Base-by-base conservation (phyloP, 2,329 filamentous ascomycete species). In the Macrophomina pseudophaseolina region DNA sequence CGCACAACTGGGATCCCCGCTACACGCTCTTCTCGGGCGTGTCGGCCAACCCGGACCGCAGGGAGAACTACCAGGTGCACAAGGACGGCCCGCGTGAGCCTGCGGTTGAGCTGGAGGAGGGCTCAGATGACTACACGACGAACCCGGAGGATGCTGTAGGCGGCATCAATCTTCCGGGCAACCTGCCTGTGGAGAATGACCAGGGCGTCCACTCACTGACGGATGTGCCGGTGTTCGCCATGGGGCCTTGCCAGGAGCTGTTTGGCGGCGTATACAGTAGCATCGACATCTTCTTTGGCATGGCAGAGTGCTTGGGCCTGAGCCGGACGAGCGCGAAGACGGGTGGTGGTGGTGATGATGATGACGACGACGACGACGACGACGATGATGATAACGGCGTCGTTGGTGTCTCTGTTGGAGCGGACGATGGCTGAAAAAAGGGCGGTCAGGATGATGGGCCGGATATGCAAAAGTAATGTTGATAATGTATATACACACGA, bases 1-100 rank as follows among this genome's bases (percentile, higher is more conserved):
- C 92, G 23, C 83, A 86, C 69, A 93, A 92, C 82, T 95, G 92
- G 92, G 90, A 92, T 75, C 92, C 92, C 14, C 87, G 92, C 38
- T 95, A 94, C 80, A 90, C 91, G 67, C 87, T 96, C 60, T 91
- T 91, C 66, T 85, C 88, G 48, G 92, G 92, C 62, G 78, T 92
- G 40, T 87, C 84, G 58, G 91, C 91, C 38, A 85, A 86, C 74
- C 92, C 92, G 0, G 92, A 96, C 76, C 87, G 85, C 72, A 85
- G 91, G 28, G 92, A 96, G 82, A 86, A 91, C 80, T 96, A 89
- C 83, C 84, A 84, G 70, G 88, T 94, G 14, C 88, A 88, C 80
- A 87, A 87, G 77, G 80, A 83, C 18, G 88, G 88, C 0, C 86
- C 91, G 1, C 87, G 92, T 38, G 73, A 77, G 7, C 87, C 90